These are phyloP conservation scores for Nakaseomyces sp. DNA, from an alignment of 1,139 yeast genomes.

Conservation along the genomic window DNA sequence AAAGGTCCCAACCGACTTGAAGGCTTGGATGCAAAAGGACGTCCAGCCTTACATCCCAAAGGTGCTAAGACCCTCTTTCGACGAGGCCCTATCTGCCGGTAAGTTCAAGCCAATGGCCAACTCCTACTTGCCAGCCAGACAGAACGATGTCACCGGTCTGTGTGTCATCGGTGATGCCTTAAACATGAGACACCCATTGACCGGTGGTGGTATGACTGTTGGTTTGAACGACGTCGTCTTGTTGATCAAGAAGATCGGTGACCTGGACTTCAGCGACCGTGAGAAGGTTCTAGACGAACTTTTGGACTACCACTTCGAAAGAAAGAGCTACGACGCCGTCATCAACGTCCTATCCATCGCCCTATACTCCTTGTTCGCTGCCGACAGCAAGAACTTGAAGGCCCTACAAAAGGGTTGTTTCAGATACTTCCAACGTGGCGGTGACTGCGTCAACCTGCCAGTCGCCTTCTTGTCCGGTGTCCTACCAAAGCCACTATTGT, in stretches of 20 bases:
- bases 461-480: conserved; percentile 78
- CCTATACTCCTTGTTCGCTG: conserved; percentile 81
- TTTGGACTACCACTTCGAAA: conserved; percentile 59
- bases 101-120: conserved; percentile 87
- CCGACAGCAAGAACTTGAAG: conserved; percentile 55
- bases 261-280: conserved; percentile 54
- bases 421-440: conserved; percentile 75
- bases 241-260: conserved; percentile 41
- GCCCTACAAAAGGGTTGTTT: conserved; percentile 85
- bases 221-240: conserved; percentile 80
- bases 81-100: conserved; percentile 40
- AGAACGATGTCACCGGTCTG: conserved; percentile 62
- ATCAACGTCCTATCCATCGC: conserved; percentile 88
- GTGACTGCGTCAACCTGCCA: conserved; percentile 70
- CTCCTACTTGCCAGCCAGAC: conserved; percentile 74
- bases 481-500: conserved; percentile 60
- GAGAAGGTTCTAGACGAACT: conserved; percentile 46
- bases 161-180: conserved; percentile 86
- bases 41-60: conserved; percentile 69
- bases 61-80: conserved; percentile 55
- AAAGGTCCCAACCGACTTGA: conserved; percentile 65
- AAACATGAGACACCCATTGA: conserved; percentile 96
- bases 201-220: conserved; percentile 99
- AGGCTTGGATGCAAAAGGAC: conserved; percentile 46
- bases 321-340: conserved; percentile 75